Conservation (phyloP, 495 filamentous ascomycete species). For the Tricharina praecox region DNA sequence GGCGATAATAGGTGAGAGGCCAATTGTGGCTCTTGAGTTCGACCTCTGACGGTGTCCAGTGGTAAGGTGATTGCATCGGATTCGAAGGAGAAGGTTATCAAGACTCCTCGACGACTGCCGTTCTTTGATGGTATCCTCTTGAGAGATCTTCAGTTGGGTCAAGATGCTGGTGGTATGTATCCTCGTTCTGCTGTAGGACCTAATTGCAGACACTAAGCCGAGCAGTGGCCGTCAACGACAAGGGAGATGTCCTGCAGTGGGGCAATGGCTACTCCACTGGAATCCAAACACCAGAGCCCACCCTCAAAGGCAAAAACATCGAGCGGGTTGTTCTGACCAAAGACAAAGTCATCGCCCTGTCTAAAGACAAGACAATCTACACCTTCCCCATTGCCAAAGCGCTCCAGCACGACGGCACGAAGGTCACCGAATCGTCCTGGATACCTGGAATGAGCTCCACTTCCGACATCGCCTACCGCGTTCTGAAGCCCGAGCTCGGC, state of each 20-base stretch:
- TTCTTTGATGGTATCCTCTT: constrained; percentile 78
- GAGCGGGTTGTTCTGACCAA: constrained; percentile 51
- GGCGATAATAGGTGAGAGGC: constrained; percentile 59
- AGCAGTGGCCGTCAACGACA: constrained; percentile 57
- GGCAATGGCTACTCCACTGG: constrained; percentile 53
- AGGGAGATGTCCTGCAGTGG: constrained; percentile 86
- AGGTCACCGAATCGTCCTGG: constrained; percentile 50
- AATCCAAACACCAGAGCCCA: constrained; percentile 42
- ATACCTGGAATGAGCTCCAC: constrained; percentile 49
- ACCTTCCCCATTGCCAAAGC: constrained; percentile 60
- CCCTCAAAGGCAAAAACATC: constrained; percentile 68
- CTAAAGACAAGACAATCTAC: constrained; percentile 63
- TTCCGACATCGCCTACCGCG: constrained; percentile 51
- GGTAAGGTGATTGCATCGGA: constrained; percentile 71
- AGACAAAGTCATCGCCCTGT: constrained; percentile 69
- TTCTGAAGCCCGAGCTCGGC: constrained; percentile 47
- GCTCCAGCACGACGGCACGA: constrained; percentile 49
- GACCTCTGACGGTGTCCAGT: too few relatives aligned
- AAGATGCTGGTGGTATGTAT: constrained; percentile 49
- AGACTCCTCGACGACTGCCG: constrained; percentile 56
- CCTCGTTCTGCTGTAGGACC: not conserved
- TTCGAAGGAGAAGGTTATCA: constrained; percentile 57
- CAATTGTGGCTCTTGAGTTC: too few relatives aligned
- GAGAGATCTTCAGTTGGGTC: constrained; percentile 71
- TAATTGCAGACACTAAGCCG: not conserved